Base-by-base conservation (phyloP, 768 basidiomycete genomes). In the Cystofilobasidium bisporidii region DNA sequence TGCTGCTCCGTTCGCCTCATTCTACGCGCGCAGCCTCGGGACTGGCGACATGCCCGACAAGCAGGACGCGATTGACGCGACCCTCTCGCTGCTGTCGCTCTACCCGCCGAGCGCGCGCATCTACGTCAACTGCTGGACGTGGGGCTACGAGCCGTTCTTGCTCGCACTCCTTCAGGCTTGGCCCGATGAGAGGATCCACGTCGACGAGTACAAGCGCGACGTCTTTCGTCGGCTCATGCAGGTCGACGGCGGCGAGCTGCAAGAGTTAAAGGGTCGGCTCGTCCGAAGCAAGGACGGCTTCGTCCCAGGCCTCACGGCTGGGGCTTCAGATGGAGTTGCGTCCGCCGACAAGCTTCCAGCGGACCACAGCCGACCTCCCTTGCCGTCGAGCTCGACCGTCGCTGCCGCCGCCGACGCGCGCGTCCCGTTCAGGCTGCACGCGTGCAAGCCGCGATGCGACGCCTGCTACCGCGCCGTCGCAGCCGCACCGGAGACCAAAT, bases 121-220 rank as follows among this genome's bases (percentile, higher is more conserved):
- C 78, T 97, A 88, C 78, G 80, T 99, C 66, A 94, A 96, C 73
- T 75, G 83, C 0, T 99, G 94, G 94, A 94, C 93, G 0, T 93
- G 88, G 86, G 94, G 94, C 0, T 97, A 96, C 75, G 94, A 99
- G 76, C 89, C 92, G 65, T 79, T 93, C 18, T 79, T 96, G 33
- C 89, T 90, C 72, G 88, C 81, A 0, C 78, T 97, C 11, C 82
- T 87, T 2, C 77, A 80, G 2, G 79, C 80, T 0, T 97, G 94
- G 72, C 80, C 83, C 40, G 79, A 81, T 63, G 59, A 61, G 0
- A 81, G 83, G 78, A 88, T 98, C 67, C 93, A 97, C 73, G 81
- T 93, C 41, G 93, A 97, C 76, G 82, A 88, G 41, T 96, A 97
- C 80, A 96, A 97, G 74, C 74, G 85, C 72, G 75, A 77, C 3